Base-by-base conservation (phyloP, 2,329 filamentous ascomycete genomes). In the Pseudocercospora crystallina region DNA sequence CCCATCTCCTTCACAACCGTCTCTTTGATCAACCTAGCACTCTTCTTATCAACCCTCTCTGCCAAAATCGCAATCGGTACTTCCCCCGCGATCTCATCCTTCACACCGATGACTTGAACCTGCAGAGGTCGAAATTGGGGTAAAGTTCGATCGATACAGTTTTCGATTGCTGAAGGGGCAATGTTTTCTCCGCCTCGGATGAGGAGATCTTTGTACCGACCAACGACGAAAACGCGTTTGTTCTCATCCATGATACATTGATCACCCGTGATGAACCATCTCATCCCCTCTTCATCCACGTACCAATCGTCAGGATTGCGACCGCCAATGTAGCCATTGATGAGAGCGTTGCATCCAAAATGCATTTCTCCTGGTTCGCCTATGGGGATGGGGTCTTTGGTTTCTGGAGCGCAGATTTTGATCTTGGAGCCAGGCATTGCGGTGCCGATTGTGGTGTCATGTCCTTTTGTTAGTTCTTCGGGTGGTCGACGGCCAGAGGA, bases 11-110 rank as follows among this genome's bases (percentile, higher is more conserved):
- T 47, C 3, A 42, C 32, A 5, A 58, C 48, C 5, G 39, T 40
- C 1, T 52, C 30, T 12, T 39, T 35, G 17, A 59, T 33, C 12
- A 15, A 11, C 26, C 36, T 11, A 34, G 10, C 33, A 37, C 30
- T 34, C 10, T 12, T n/a, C 13, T 33, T 8, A 17, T 43, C 14
- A 13, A 12, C n/a, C 8, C 14, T 10, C 2, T 33, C 13, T 13
- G 17, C 47, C 5, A 57, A 33, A 30, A 61, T 26, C 4, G 56
- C 58, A 5, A 61, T 51, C 5, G 58, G 58, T 11, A 61, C 58
- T 38, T 58, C 53, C 1, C 58, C 58, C 9, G 47, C 51, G 10
- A 55, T 37, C 10, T 49, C 45, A 42, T 58, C 54, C 12, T 33
- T 31, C 13, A 49, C 37, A 11, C 51, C 58, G n/a, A 61, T 48